These are phyloP conservation scores for Tetrapisispora pingtungensis DNA, from an alignment of 805 yeast genomes.

Conservation along the genomic window DNA sequence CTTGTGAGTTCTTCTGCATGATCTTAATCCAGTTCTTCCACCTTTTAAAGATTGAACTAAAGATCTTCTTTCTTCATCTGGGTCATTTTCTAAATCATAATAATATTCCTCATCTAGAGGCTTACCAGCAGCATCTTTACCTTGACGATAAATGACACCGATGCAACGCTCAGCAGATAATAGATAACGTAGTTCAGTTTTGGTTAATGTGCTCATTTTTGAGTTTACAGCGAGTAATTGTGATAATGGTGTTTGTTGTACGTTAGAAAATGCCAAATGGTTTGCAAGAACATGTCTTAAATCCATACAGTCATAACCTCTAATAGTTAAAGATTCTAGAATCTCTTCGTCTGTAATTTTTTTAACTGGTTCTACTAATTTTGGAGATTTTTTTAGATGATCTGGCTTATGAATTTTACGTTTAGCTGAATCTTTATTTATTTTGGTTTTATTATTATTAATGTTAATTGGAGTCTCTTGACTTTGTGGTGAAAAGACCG, in stretches of 20 bases:
- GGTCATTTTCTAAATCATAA: constrained; percentile 76
- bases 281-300: constrained; percentile 62
- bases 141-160: constrained; percentile 82
- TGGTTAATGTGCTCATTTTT: constrained; percentile 37
- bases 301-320: constrained; percentile 37
- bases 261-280: constrained; percentile 82
- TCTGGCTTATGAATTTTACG: constrained; percentile 2
- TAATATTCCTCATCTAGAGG: constrained; percentile 90
- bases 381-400: background rate
- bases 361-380: background rate
- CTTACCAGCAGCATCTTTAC: constrained; percentile 96
- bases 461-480: background rate
- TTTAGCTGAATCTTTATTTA: background rate
- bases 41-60: constrained; percentile 75
- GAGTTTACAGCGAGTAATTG: constrained; percentile 54
- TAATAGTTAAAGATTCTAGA: constrained; percentile 6
- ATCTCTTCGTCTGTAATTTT: constrained; percentile 6
- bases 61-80: constrained; percentile 54
- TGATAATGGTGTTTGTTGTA: constrained; percentile 79
- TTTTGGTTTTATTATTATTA: background rate
- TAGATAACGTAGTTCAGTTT: constrained; percentile 37
- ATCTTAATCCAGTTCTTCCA: constrained; percentile 62
- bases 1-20: constrained; percentile 89
- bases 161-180: constrained; percentile 43
- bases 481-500: background rate